Evolutionary conservation across 139 green algal genomes (phyloP).

Genomic region (Chlorella sp.): DNA sequence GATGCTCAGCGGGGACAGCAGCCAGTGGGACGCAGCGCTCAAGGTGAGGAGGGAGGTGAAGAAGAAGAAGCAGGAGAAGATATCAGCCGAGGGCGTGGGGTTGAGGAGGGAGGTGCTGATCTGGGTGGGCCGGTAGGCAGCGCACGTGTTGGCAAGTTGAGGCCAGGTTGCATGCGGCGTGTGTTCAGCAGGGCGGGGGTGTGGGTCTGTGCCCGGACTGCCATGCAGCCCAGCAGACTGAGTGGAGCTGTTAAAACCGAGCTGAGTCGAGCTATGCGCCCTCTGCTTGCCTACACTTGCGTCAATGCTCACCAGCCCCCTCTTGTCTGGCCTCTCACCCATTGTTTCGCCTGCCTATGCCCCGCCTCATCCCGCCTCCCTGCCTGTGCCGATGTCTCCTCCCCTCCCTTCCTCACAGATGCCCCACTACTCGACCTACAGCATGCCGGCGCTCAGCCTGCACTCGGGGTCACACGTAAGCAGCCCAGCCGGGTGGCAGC

Average conservation of each 20-base stretch:
- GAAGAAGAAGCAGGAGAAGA: no score
- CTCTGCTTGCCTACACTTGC: neutral
- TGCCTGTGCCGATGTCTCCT: neutral
- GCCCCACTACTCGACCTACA: constrained; percentile 86
- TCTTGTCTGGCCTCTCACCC: neutral
- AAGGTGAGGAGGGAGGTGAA: neutral
- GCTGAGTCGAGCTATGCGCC: neutral
- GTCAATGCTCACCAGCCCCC: neutral
- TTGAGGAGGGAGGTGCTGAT: neutral
- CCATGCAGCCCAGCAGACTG: neutral
- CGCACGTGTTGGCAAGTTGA: no score
- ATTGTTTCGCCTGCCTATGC: no score
- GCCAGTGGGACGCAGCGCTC: constrained; percentile 82
- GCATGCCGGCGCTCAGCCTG: constrained; percentile 89
- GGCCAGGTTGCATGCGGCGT: no score
- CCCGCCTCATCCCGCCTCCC: neutral
- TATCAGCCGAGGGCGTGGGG: no score
- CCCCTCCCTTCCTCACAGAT: constrained; percentile 61
- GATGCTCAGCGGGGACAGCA: constrained; percentile 72
- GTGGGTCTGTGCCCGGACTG: no score
- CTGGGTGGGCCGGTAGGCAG: neutral
- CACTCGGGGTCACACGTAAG: constrained; percentile 62
- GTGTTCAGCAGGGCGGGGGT: no score
- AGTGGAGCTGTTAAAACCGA: neutral
- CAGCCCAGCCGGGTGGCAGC: neutral